A percentile compares a stretch with the other conserved stretches of the same genome.
These are phyloP conservation scores for Picea mariana DNA, from an alignment of 83 land plant genomes.

Conservation along the genomic window DNA sequence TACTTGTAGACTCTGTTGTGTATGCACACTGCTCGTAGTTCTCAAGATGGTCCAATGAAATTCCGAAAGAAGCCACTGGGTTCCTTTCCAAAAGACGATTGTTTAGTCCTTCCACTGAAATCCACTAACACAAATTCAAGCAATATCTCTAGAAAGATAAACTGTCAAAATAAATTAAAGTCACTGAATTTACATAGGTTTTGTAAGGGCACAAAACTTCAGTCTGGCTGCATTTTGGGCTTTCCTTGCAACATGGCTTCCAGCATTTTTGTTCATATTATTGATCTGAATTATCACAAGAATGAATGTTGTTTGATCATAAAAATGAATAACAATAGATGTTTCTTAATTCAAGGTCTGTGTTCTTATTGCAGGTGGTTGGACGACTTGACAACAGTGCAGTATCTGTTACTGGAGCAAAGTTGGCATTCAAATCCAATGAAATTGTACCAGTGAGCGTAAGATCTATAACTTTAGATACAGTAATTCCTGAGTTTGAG, in stretches of 20 bases:
- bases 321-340: not conserved
- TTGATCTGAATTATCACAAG: not conserved
- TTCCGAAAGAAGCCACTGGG: not conserved
- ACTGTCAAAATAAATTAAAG: not conserved
- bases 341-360: not conserved
- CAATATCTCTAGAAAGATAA: not conserved
- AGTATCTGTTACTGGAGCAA: slow-evolving; percentile 82
- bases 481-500: slow-evolving; percentile 44
- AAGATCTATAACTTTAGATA: slow-evolving; percentile 64
- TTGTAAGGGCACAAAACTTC: not conserved
- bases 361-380: slow-evolving; percentile 47
- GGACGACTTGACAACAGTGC: slow-evolving; percentile 94
- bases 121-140: not conserved
- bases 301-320: not conserved
- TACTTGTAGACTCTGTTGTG: too few relatives aligned
- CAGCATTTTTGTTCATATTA: not conserved
- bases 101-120: not conserved
- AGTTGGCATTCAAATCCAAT: slow-evolving; percentile 72
- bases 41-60: not conserved
- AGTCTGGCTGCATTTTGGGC: not conserved
- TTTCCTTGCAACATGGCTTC: not conserved
- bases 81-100: not conserved
- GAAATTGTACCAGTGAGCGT: slow-evolving; percentile 65
- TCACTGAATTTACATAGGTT: not conserved
- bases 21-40: not conserved